Evolutionary conservation across 345 rosid genomes (phyloP), one percentile per base, ranked within the genome.

Genomic region (Aegle marmelos): DNA sequence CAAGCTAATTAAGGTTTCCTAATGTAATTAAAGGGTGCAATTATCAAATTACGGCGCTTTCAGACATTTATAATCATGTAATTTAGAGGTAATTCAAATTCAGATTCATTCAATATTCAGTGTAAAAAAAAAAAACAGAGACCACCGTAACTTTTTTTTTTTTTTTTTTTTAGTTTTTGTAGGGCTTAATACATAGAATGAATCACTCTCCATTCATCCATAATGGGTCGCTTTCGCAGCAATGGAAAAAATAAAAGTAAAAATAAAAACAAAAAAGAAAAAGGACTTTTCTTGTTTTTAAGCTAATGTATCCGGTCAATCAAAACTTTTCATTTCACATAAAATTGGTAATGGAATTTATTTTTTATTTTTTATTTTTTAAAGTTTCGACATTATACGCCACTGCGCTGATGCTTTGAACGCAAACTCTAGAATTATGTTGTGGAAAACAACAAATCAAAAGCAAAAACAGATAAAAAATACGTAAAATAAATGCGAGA

Each of bases 401-500:
- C 17, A 17, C 21, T 17, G 0, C 13, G 37, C n/a, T 54, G 0
- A 33, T 59, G 22, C 1, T 27, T 74, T 39, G 59, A 61, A 41
- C 41, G 11, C 25, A 45, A 11, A 65, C 7, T 25, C 28, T 76
- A 63, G 71, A 53, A 65, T 24, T 33, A 65, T 48, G 45, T 48
- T 64, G 60, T 39, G 7, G 30, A 48, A 63, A 62, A 63, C 78
- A 48, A 63, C 61, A 62, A 31, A 74, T 28, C 9, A 62, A 74
- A 48, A 45, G 48, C 33, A 5, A 28, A 61, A 1, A 1, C 2
- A 45, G 48, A 73, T 50, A 50, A 16, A 3, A 48, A 41, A 36
- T 36, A 34, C 5, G 6, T 34, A 36, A 36, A 36, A 41, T 41
- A 3, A 6, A 62, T 10, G 70, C 11, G 3, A 45, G 70, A 30